These are phyloP conservation scores for Chlorella sp. DNA, from an alignment of 139 green algal species.

Conservation along the genomic window DNA sequence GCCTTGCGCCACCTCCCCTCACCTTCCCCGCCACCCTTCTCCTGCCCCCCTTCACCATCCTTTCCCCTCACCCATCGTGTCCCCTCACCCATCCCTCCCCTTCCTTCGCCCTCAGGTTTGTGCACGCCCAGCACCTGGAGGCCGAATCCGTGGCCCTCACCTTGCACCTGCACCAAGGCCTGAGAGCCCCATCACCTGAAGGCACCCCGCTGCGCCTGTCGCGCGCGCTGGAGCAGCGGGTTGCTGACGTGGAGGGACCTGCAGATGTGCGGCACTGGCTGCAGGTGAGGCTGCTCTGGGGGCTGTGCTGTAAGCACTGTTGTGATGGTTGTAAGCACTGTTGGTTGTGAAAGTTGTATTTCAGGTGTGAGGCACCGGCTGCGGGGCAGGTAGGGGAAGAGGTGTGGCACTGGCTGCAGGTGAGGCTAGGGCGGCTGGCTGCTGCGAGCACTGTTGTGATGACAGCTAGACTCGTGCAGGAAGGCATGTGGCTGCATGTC, in stretches of 20 bases:
- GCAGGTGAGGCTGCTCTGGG: neutral
- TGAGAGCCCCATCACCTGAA: conserved; percentile 22
- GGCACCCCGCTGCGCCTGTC: conserved; percentile 55
- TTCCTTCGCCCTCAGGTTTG: conserved; percentile 42
- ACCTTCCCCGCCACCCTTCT: neutral
- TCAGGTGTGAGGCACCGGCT: too few species aligned
- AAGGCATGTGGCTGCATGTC: neutral
- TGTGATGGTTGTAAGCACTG: too few species aligned
- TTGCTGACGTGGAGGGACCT: conserved; percentile 51
- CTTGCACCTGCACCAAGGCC: conserved; percentile 36
- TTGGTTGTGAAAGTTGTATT: too few species aligned
- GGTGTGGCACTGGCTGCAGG: conserved; percentile 61
- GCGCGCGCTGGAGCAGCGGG: conserved; percentile 57
- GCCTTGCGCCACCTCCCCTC: neutral
- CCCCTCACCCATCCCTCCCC: neutral
- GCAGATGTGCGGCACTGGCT: conserved; percentile 61
- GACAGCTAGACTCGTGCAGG: neutral
- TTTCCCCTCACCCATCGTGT: neutral
- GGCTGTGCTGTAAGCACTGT: too few species aligned
- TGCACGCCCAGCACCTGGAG: conserved; percentile 61
- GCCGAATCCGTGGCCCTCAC: conserved; percentile 32
- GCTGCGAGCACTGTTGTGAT: too few species aligned
- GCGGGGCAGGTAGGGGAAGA: too few species aligned
- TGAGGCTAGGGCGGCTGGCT: too few species aligned
- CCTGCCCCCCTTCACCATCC: neutral